Evolutionary conservation across 768 basidiomycete genomes (phyloP).

Genomic region (Myochromella boudieri): DNA sequence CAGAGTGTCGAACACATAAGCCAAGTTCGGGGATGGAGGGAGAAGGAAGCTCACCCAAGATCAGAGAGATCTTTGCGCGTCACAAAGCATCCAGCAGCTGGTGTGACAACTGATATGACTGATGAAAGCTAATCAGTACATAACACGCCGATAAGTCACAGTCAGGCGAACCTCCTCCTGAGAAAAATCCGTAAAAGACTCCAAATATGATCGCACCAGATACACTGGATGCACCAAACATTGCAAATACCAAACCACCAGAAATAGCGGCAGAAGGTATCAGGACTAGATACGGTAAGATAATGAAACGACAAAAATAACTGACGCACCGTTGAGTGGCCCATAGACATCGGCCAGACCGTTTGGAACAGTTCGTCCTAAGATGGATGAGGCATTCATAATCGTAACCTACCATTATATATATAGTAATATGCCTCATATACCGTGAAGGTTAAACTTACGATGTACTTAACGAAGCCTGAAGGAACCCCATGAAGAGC

Average conservation of each 20-base stretch:
- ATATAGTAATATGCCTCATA: neutral
- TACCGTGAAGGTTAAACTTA: constrained; percentile 16
- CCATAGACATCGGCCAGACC: constrained; percentile 50
- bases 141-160: neutral
- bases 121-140: constrained; percentile 2
- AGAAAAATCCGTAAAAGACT: constrained; percentile 55
- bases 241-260: constrained; percentile 46
- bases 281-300: constrained; percentile 31
- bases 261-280: constrained; percentile 40
- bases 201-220: constrained; percentile 44
- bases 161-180: constrained; percentile 44
- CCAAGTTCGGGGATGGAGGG: neutral
- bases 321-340: constrained; percentile 43
- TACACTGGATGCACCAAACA: constrained; percentile 45
- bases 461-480: constrained; percentile 43
- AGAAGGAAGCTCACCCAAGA: constrained; percentile 35
- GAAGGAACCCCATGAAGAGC: constrained; percentile 37
- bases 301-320: neutral
- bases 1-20: neutral
- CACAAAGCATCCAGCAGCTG: constrained; percentile 37
- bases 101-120: constrained; percentile 42
- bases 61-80: constrained; percentile 42
- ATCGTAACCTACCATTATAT: constrained; percentile 40
- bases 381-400: constrained; percentile 52
- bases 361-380: constrained; percentile 61